Conservation (phyloP, 768 basidiomycete genomes). For the Phylloporus sp. region DNA sequence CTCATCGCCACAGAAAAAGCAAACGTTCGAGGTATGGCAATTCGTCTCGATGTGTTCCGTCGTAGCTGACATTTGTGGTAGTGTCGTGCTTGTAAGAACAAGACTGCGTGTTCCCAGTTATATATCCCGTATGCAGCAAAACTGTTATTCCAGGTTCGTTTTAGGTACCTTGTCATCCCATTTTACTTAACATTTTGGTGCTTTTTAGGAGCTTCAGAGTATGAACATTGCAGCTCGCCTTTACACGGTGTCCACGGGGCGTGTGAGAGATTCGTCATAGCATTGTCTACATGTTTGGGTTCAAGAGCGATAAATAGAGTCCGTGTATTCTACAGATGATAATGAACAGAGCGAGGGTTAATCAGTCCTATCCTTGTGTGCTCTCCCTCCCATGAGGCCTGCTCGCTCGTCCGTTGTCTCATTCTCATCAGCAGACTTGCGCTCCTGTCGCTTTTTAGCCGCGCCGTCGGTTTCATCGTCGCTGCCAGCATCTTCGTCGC, state of each 20-base stretch:
- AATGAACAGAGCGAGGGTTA: conserved; percentile 25
- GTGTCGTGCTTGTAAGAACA: conserved; percentile 97
- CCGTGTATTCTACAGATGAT: conserved; percentile 37
- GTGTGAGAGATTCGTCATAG: conserved; percentile 60
- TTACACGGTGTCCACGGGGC: conserved; percentile 83
- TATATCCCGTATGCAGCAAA: conserved; percentile 98
- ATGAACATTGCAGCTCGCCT: conserved; percentile 92
- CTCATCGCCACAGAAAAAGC: conserved; percentile 69
- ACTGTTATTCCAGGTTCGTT: conserved; percentile 83
- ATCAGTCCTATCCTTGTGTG: conserved; percentile 33
- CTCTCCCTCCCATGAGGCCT: conserved; percentile 54
- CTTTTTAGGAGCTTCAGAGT: conserved; percentile 77
- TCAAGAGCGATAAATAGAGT: conserved; percentile 5
- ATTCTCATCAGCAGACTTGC: conserved; percentile 47
- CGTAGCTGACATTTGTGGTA: conserved; percentile 18
- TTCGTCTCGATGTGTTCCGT: background rate
- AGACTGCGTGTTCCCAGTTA: conserved; percentile 87
- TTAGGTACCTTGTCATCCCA: background rate
- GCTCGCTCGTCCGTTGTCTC: conserved; percentile 53
- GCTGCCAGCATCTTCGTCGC: conserved; percentile 69
- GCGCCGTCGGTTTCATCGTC: conserved; percentile 57
- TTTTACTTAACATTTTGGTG: conserved; percentile 1
- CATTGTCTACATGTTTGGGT: background rate
- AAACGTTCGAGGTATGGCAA: conserved; percentile 79
- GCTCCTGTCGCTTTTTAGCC: conserved; percentile 48